A percentile compares a stretch with the other conserved stretches of the same genome.
Conservation (phyloP, 1,139 yeast genomes). For the Saccharomyces hybrid region DNA sequence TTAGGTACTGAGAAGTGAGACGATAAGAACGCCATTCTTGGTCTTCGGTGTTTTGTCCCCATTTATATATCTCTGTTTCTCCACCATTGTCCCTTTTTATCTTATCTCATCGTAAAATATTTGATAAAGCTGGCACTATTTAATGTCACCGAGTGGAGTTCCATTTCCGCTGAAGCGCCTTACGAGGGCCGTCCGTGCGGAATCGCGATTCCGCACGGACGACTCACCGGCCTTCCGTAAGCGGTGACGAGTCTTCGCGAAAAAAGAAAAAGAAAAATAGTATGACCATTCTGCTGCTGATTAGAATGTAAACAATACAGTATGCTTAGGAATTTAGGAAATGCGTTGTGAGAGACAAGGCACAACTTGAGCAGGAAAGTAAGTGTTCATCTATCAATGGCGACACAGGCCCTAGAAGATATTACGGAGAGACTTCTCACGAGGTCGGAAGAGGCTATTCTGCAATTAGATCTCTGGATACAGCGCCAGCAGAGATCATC, state of each 20-base stretch:
- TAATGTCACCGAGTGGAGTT: background rate
- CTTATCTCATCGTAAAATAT: background rate
- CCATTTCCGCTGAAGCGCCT: constrained; percentile 2
- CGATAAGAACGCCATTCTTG: background rate
- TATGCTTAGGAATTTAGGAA: background rate
- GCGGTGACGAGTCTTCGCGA: background rate
- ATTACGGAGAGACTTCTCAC: constrained; percentile 22
- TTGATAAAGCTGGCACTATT: background rate
- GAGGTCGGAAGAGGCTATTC: constrained; percentile 26
- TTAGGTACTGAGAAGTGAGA: background rate
- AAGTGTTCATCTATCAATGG: background rate
- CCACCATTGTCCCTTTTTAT: background rate
- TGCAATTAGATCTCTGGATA: constrained; percentile 26
- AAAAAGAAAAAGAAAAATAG: background rate
- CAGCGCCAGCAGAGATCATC: constrained; percentile 17
- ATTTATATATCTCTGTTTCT: background rate
- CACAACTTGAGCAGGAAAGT: background rate
- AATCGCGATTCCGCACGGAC: background rate
- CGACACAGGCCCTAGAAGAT: constrained; percentile 12
- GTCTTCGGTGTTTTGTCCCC: background rate
- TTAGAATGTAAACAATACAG: background rate
- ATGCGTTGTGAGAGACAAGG: background rate
- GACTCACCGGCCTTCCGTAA: background rate
- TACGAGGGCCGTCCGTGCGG: background rate
- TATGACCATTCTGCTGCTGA: background rate